phyloP scores from a whole-genome alignment of 306 rosid species.

The Argentina anserina region DNA sequence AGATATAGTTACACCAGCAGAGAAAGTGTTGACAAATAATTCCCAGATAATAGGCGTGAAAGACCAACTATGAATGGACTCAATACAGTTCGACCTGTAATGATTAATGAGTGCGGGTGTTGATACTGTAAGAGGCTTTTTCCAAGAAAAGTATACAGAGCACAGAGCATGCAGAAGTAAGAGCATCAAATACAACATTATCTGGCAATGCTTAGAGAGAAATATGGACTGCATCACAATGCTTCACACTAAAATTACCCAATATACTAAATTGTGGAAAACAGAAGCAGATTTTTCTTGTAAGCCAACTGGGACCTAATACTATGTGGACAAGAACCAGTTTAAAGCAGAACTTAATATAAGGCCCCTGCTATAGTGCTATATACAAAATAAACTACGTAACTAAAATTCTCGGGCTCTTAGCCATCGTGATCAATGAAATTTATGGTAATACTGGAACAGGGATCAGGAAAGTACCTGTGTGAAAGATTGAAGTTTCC shows the following conservation, averaged over 20 bases:
- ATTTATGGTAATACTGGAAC: background rate
- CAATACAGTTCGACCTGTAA: background rate
- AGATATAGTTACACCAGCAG: background rate
- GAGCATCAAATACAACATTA: background rate
- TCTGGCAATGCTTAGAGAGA: background rate
- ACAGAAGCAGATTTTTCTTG: background rate
- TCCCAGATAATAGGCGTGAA: too few species aligned
- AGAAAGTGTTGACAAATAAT: background rate
- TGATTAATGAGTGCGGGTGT: background rate
- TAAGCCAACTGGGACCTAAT: background rate
- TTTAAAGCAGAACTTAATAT: background rate
- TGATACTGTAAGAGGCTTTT: background rate
- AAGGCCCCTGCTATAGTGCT: background rate
- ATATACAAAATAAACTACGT: background rate
- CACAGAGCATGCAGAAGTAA: background rate
- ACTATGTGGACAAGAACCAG: background rate
- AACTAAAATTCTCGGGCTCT: too few species aligned
- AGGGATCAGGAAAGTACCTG: background rate
- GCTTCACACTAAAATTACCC: too few species aligned
- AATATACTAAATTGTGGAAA: background rate
- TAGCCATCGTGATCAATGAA: background rate
- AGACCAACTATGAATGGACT: background rate
- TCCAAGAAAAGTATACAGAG: background rate
- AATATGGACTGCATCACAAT: background rate
- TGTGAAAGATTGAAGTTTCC: background rate